Base-by-base conservation (phyloP, 495 filamentous ascomycete genomes). In the Ascobolus immersus region DNA sequence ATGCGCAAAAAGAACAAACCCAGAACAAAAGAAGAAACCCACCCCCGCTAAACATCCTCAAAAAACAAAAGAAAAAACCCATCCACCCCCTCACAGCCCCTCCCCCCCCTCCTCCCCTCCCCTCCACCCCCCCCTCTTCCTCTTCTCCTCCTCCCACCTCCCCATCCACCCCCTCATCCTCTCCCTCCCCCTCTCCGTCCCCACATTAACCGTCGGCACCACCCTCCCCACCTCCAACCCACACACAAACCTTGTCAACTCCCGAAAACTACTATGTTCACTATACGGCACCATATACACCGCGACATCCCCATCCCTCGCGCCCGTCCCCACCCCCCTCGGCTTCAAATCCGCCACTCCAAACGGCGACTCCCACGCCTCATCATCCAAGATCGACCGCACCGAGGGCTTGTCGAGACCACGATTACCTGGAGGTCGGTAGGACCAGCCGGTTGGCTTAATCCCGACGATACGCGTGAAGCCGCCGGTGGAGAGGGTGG, bases 231-330 rank as follows among this genome's bases (percentile, higher is more conserved):
- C 84, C 31, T 77, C 54, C 52, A 96, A 50, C 34, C 69, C 69
- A 55, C 82, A 86, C 40, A 78, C 71, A 44, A 96, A 94, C 65
- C 92, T 71, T 2, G 78, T 80, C 50, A 96, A 52, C 59, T 96
- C 86, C 14, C 86, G 58, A 47, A 96, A 96, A 27, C 71, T 79
- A 50, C 76, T 84, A 44, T 96, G 86, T 55, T 96, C 86, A 33
- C 71, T 78, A 47, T 96, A 96, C 25, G 86, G 86, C 15, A 94
- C 86, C 9, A 74, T 79, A 40, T 78, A 92, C 44, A 78, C 89
- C 37, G 68, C 69, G 15, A 73, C 71, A 37, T 75, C 68, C 28
- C 60, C 58, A n/a, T n/a, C n/a, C n/a, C n/a, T n/a, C n/a, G n/a
- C n/a, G n/a, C n/a, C n/a, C 15, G 73, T 73, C 48, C 70, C 73